phyloP scores from a whole-genome alignment of 768 basidiomycete genomes.

The Calocybe cyanea region DNA sequence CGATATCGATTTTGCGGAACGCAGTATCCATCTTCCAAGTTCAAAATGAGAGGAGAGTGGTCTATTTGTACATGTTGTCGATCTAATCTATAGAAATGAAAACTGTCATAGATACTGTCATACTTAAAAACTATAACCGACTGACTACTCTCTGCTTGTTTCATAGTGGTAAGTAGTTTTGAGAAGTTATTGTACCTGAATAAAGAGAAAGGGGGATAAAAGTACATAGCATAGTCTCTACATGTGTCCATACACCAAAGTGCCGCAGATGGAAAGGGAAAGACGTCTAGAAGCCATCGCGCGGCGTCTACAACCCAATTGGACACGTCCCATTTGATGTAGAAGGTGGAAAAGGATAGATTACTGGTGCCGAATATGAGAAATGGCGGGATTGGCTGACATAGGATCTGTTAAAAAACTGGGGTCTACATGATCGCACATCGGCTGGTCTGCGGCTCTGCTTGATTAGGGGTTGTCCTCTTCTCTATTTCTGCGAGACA shows the following conservation, averaged over 20 bases:
- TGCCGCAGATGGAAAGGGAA: not conserved
- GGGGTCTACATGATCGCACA: conserved; percentile 37
- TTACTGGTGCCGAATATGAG: not conserved
- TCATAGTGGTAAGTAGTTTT: not conserved
- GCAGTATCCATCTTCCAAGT: conserved; percentile 38
- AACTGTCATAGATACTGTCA: too few relatives aligned
- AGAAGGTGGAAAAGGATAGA: not conserved
- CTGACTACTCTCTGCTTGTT: not conserved
- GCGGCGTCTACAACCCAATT: conserved; percentile 3
- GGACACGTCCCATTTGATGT: conserved; percentile 1
- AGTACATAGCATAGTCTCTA: not conserved
- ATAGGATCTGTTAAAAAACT: not conserved
- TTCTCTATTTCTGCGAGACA: conserved; percentile 84
- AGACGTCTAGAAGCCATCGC: not conserved
- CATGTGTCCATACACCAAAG: not conserved
- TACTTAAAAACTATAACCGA: too few relatives aligned
- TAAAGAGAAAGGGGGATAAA: not conserved
- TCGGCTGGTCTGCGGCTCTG: conserved; percentile 32
- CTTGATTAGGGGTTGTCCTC: conserved; percentile 50
- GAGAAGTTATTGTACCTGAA: not conserved
- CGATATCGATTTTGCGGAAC: conserved; percentile 94
- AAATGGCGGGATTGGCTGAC: conserved; percentile 4
- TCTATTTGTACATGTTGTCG: not conserved
- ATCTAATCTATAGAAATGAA: not conserved
- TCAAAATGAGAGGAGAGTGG: not conserved